Percentiles rank a stretch among this genome's conserved stretches.
These are phyloP conservation scores for Tricholoma hemisulphureum DNA, from an alignment of 768 basidiomycete genomes.

Conservation along the genomic window DNA sequence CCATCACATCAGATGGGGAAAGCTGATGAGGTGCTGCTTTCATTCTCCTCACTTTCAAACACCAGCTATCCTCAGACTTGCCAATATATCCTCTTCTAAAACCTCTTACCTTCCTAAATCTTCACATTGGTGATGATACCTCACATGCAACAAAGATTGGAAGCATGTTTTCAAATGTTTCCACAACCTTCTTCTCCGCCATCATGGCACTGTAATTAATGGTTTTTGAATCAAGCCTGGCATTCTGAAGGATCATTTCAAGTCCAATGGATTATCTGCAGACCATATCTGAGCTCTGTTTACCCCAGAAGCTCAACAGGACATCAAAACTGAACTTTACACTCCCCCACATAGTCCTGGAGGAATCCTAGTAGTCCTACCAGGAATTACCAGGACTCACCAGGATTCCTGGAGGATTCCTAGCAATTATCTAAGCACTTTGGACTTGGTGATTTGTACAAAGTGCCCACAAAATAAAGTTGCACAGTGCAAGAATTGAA, in stretches of 20 bases:
- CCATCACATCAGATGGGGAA: slow-evolving; percentile 31
- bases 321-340: too few relatives aligned
- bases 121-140: slow-evolving; percentile 26
- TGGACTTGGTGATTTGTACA: too few relatives aligned
- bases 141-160: slow-evolving; percentile 30
- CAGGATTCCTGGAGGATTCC: too few relatives aligned
- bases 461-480: too few relatives aligned
- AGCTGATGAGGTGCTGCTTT: slow-evolving; percentile 25
- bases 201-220: slow-evolving; percentile 14
- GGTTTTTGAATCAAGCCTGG: background rate
- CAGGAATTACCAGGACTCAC: too few relatives aligned
- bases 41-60: slow-evolving; percentile 13
- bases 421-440: too few relatives aligned
- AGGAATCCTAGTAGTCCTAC: too few relatives aligned
- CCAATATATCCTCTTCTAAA: background rate
- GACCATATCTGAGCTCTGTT: slow-evolving; percentile 20
- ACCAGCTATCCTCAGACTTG: background rate
- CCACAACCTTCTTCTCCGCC: slow-evolving; percentile 22
- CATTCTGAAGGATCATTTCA: slow-evolving; percentile 14
- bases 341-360: too few relatives aligned
- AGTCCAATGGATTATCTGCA: slow-evolving; percentile 10
- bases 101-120: slow-evolving; percentile 1
- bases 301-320: slow-evolving; percentile 29
- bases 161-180: slow-evolving; percentile 29
- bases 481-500: too few relatives aligned